phyloP scores from a whole-genome alignment of 257 asterid genomes.

The Agastache rugosa region DNA sequence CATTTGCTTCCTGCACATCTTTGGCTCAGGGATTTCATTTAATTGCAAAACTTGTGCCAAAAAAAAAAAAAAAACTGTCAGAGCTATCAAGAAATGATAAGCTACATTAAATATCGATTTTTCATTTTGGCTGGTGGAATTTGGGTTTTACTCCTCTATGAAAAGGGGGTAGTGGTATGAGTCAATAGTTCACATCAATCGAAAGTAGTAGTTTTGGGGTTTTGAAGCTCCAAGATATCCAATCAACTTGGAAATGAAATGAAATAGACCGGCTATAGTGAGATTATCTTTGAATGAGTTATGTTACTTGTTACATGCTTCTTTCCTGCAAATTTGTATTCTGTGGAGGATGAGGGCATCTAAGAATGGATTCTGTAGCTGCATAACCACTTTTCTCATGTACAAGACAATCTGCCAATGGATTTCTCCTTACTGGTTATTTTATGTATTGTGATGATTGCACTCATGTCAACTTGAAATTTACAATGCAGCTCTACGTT shows the following conservation, averaged over 20 bases:
- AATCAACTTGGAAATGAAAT: background rate
- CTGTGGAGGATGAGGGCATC: background rate
- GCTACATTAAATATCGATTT: background rate
- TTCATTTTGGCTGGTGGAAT: background rate
- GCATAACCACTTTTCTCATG: background rate
- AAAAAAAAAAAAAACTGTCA: no score
- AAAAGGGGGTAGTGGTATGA: background rate
- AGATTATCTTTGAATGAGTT: background rate
- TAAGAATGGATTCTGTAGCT: background rate
- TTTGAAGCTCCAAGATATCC: no score
- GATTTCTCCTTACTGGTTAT: background rate
- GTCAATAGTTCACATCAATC: no score
- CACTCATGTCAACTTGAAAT: constrained; percentile 18
- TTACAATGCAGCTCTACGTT: constrained; percentile 71
- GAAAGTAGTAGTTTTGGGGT: no score
- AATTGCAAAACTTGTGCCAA: background rate
- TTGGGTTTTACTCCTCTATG: background rate
- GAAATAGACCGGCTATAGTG: background rate
- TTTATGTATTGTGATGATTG: background rate
- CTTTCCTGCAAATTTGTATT: background rate
- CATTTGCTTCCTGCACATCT: background rate
- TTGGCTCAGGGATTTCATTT: background rate
- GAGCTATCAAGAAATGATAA: background rate
- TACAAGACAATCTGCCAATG: background rate
- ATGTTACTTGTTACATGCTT: background rate